Evolutionary conservation across 768 basidiomycete species (phyloP).

Genomic region (Amanita fuliginea): DNA sequence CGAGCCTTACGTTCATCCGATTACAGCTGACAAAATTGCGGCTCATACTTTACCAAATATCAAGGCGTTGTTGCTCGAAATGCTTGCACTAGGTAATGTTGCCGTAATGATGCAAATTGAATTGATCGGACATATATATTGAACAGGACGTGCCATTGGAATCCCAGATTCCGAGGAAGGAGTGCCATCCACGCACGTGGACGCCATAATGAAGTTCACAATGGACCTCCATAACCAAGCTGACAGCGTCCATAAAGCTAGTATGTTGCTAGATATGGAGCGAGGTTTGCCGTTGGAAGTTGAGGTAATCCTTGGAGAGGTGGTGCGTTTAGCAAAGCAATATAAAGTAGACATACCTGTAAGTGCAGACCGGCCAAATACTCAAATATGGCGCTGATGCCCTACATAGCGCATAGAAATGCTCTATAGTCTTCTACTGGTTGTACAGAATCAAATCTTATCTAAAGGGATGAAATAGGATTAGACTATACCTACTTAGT

Average conservation of each 20-base stretch:
- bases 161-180: slow-evolving; percentile 35
- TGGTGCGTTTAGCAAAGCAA: slow-evolving; percentile 40
- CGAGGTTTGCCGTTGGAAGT: slow-evolving; percentile 52
- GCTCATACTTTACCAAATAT: slow-evolving; percentile 36
- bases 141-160: slow-evolving; percentile 30
- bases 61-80: slow-evolving; percentile 33
- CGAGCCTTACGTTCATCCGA: slow-evolving; percentile 25
- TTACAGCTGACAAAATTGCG: slow-evolving; percentile 29
- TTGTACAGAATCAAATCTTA: slow-evolving; percentile 54
- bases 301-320: slow-evolving; percentile 54
- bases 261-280: slow-evolving; percentile 52
- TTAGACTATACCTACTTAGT: neutral
- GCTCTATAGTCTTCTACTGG: slow-evolving; percentile 44
- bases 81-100: slow-evolving; percentile 27
- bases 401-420: slow-evolving; percentile 43
- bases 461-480: slow-evolving; percentile 17
- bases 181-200: slow-evolving; percentile 31
- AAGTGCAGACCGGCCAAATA: slow-evolving; percentile 13
- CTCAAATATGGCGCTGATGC: neutral
- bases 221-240: slow-evolving; percentile 26
- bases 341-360: slow-evolving; percentile 38
- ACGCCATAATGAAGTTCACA: slow-evolving; percentile 27
- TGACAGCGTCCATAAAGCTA: slow-evolving; percentile 37
- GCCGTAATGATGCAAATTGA: neutral
- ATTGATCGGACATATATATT: neutral